Evolutionary conservation across 345 rosid genomes (phyloP).

Genomic region (Boechera divaricarpa): DNA sequence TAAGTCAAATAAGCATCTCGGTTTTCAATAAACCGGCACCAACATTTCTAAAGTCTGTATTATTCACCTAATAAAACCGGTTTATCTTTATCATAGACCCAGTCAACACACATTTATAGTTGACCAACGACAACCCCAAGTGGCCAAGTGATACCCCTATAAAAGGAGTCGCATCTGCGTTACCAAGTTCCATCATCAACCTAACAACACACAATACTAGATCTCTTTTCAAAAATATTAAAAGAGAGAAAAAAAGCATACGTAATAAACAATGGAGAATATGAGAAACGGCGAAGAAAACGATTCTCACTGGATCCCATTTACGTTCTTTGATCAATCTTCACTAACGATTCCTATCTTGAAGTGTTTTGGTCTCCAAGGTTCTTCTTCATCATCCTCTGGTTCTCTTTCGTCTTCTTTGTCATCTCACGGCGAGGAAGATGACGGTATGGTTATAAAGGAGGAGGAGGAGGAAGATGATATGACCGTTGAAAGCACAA

Average conservation of each 20-base stretch:
- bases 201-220: slow-evolving; percentile 6
- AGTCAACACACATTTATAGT: slow-evolving; percentile 29
- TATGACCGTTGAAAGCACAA: slow-evolving; percentile 12
- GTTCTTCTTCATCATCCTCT: neutral
- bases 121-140: slow-evolving; percentile 30
- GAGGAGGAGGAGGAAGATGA: slow-evolving; percentile 16
- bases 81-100: slow-evolving; percentile 15
- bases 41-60: neutral
- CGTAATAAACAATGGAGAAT: slow-evolving; percentile 26
- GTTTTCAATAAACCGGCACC: slow-evolving; percentile 16
- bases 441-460: neutral
- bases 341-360: slow-evolving; percentile 21
- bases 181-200: slow-evolving; percentile 44
- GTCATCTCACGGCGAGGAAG: slow-evolving; percentile 25
- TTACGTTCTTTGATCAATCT: slow-evolving; percentile 26
- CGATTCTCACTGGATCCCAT: slow-evolving; percentile 28
- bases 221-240: neutral
- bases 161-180: slow-evolving; percentile 23
- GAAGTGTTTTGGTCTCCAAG: slow-evolving; percentile 33
- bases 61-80: slow-evolving; percentile 22
- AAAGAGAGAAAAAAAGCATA: neutral
- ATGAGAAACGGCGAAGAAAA: slow-evolving; percentile 24
- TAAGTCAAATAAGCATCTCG: slow-evolving; percentile 22
- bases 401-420: neutral
- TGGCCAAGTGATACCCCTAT: slow-evolving; percentile 2